Conservation (phyloP, 2,329 filamentous ascomycete genomes). For the Xylaria sp. region DNA sequence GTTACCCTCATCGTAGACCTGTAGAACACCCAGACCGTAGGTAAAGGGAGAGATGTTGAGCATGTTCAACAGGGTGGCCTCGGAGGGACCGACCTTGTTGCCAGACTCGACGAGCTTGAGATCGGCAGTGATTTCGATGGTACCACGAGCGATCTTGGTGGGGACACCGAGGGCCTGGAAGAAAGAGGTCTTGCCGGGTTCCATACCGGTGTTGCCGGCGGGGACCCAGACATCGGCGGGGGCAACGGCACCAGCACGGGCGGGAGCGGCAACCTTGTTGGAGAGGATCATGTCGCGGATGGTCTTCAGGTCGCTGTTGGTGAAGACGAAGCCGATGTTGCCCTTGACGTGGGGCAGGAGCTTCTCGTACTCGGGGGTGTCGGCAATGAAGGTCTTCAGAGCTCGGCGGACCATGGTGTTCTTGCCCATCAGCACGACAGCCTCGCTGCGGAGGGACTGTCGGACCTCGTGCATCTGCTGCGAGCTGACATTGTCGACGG, state of each 20-base stretch:
- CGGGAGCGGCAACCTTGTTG: conserved; percentile 98
- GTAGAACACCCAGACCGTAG: conserved; percentile 95
- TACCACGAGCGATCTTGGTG: conserved; percentile 99
- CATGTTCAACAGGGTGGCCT: conserved; percentile 99
- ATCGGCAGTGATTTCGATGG: conserved; percentile 99
- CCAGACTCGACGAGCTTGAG: conserved; percentile 96
- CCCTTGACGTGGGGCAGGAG: conserved; percentile 95
- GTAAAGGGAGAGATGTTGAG: conserved; percentile 99
- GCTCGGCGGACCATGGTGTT: conserved; percentile 99
- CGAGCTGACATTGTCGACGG: conserved; percentile 99
- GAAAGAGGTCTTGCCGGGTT: conserved; percentile 99
- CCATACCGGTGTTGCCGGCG: conserved; percentile 99
- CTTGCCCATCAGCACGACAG: conserved; percentile 99
- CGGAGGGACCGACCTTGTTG: conserved; percentile 96
- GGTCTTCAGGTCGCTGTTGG: conserved; percentile 93
- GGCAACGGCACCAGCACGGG: conserved; percentile 96
- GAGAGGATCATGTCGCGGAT: conserved; percentile 92
- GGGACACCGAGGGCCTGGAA: conserved; percentile 99
- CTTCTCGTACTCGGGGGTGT: conserved; percentile 97
- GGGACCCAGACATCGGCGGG: conserved; percentile 94
- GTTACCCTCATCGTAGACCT: conserved; percentile 99
- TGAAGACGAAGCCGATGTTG: conserved; percentile 99
- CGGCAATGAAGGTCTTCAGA: conserved; percentile 90
- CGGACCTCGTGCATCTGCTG: conserved; percentile 99
- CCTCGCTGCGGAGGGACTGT: conserved; percentile 86